Percentiles rank a stretch among this genome's conserved stretches.
Conservation (phyloP, 2,329 filamentous ascomycete species). For the Hymenoscyphus salicellus region DNA sequence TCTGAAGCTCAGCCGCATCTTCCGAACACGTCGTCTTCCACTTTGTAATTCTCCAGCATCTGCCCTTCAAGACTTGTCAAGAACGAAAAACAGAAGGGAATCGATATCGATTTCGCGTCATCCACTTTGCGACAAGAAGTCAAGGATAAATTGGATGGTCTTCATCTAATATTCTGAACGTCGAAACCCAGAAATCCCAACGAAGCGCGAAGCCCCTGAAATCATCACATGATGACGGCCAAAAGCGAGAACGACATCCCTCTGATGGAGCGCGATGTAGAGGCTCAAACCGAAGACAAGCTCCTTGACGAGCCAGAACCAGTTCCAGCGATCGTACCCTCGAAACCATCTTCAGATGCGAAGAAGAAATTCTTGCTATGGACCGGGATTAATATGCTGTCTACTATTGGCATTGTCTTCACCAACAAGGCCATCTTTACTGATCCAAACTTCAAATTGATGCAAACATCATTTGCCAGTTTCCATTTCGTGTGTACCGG, state of each 20-base stretch:
- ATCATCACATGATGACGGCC: conserved; percentile 18
- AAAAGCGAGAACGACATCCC: conserved; percentile 24
- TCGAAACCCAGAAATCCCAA: not conserved
- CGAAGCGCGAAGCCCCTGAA: conserved; percentile 3
- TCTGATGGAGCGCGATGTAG: conserved; percentile 21
- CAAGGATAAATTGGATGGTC: not conserved
- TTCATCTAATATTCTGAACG: not conserved
- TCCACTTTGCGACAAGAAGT: not conserved
- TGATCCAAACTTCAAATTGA: conserved; percentile 31
- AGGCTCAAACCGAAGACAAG: conserved; percentile 19
- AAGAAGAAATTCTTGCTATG: conserved; percentile 13
- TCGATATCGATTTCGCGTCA: not conserved
- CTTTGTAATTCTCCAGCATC: not conserved
- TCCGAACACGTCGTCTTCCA: conserved; percentile 11
- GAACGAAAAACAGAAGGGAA: not conserved
- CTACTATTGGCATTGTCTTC: conserved; percentile 32
- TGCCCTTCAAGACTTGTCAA: not conserved
- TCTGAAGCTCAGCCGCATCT: conserved; percentile 9
- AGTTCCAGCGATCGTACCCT: not conserved
- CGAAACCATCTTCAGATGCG: conserved; percentile 8
- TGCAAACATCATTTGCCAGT: conserved; percentile 29
- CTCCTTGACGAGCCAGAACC: conserved; percentile 12
- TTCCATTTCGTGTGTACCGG: conserved; percentile 33
- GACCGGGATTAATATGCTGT: conserved; percentile 27
- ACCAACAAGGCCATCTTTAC: conserved; percentile 33